These are phyloP conservation scores for Pilasporangium apinafurcum DNA, from an alignment of 352 stramenopile species.

Conservation along the genomic window DNA sequence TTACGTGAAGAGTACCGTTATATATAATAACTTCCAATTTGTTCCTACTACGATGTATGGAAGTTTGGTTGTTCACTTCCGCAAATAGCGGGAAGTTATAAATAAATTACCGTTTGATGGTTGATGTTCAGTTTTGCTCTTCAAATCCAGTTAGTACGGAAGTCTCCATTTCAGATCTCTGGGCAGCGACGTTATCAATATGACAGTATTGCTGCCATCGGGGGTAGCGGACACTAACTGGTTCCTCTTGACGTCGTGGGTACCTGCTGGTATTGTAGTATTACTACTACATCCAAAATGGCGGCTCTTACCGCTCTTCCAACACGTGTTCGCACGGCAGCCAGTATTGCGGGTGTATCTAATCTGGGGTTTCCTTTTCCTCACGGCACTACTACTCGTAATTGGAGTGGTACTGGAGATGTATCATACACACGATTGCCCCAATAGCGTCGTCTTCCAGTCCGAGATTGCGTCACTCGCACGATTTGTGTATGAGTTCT, in stretches of 20 bases:
- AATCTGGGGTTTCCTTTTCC: slow-evolving; percentile 38
- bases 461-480: slow-evolving; percentile 62
- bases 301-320: slow-evolving; percentile 16
- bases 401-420: slow-evolving; percentile 42
- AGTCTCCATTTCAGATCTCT: too few species aligned
- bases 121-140: too few species aligned
- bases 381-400: slow-evolving; percentile 20
- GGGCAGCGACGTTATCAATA: slow-evolving; percentile 5
- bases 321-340: slow-evolving; percentile 11
- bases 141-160: too few species aligned
- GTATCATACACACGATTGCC: slow-evolving; percentile 55
- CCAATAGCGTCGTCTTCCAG: slow-evolving; percentile 64
- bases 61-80: too few species aligned
- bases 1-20: slow-evolving; percentile 17
- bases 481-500: slow-evolving; percentile 57
- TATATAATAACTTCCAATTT: slow-evolving; percentile 31
- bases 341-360: slow-evolving; percentile 12
- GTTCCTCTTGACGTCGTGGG: slow-evolving; percentile 37
- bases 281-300: slow-evolving; percentile 39
- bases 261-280: slow-evolving; percentile 14
- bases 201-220: slow-evolving; percentile 67
- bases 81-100: too few species aligned
- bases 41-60: too few species aligned
- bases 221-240: slow-evolving; percentile 64
- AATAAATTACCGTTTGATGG: too few species aligned